Conservation (phyloP, 1,284 basidiomycete genomes). For the Spongispora temasekensis region DNA sequence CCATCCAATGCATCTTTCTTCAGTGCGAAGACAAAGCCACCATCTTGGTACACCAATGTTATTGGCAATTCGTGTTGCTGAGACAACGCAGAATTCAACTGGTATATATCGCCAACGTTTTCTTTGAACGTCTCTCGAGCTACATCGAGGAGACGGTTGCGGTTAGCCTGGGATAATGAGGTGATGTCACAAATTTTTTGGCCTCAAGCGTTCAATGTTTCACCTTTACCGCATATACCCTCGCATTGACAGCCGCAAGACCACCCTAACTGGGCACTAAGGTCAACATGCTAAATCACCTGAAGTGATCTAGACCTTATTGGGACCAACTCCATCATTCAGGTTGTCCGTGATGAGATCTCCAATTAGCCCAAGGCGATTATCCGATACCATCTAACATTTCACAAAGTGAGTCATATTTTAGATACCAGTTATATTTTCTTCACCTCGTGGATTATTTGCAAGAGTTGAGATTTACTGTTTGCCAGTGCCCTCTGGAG, state of each 20-base stretch:
- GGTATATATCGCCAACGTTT: constrained; percentile 82
- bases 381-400: constrained; percentile 69
- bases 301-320: constrained; percentile 51
- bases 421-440: not conserved
- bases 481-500: constrained; percentile 63
- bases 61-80: constrained; percentile 66
- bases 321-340: constrained; percentile 66
- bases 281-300: not conserved
- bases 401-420: not conserved
- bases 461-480: constrained; percentile 60
- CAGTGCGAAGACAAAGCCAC: constrained; percentile 69
- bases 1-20: constrained; percentile 66
- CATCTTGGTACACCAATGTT: constrained; percentile 67
- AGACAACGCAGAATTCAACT: constrained; percentile 58
- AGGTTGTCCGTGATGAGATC: constrained; percentile 59
- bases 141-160: constrained; percentile 84
- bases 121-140: constrained; percentile 92
- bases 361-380: constrained; percentile 64
- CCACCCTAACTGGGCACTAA: constrained; percentile 50
- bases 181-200: not conserved
- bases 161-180: constrained; percentile 59
- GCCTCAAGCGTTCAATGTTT: not conserved
- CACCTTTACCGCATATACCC: constrained; percentile 84
- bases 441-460: constrained; percentile 60
- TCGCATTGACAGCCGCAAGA: constrained; percentile 66